Evolutionary conservation across 2,329 filamentous ascomycete species (phyloP).

Genomic region (Pseudomassariella vexata): DNA sequence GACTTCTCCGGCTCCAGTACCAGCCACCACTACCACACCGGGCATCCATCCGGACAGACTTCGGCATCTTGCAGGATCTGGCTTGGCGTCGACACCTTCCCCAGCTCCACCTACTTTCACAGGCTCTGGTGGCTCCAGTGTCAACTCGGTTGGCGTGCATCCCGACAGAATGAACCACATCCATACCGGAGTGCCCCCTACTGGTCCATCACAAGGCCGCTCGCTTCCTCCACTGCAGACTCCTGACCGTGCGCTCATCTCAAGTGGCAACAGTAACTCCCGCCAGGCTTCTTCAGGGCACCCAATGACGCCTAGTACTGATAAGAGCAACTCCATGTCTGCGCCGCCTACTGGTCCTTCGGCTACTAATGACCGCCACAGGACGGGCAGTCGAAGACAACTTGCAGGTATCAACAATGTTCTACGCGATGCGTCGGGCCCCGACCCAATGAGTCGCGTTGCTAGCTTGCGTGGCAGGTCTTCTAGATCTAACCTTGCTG

Average conservation of each 20-base stretch:
- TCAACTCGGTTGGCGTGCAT: constrained; percentile 25
- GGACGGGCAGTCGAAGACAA: constrained; percentile 42
- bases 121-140: constrained; percentile 13
- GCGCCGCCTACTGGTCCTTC: constrained; percentile 28
- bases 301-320: constrained; percentile 13
- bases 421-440: constrained; percentile 36
- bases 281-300: constrained; percentile 17
- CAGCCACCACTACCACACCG: constrained; percentile 13
- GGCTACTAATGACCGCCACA: constrained; percentile 24
- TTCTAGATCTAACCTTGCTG: constrained; percentile 38
- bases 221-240: constrained; percentile 24
- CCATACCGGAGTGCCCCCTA: constrained; percentile 13
- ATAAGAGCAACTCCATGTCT: constrained; percentile 20
- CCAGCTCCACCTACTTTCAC: constrained; percentile 17
- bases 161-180: constrained; percentile 38
- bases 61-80: constrained; percentile 16
- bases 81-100: constrained; percentile 10
- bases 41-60: constrained; percentile 26
- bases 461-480: constrained; percentile 28
- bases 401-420: constrained; percentile 55
- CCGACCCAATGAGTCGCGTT: constrained; percentile 33
- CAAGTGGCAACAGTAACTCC: constrained; percentile 17
- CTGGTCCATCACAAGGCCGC: constrained; percentile 18
- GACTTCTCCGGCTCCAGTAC: constrained; percentile 16
- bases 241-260: constrained; percentile 23